phyloP scores from a whole-genome alignment of 257 asterid species.

The Nemophila menziesii region DNA sequence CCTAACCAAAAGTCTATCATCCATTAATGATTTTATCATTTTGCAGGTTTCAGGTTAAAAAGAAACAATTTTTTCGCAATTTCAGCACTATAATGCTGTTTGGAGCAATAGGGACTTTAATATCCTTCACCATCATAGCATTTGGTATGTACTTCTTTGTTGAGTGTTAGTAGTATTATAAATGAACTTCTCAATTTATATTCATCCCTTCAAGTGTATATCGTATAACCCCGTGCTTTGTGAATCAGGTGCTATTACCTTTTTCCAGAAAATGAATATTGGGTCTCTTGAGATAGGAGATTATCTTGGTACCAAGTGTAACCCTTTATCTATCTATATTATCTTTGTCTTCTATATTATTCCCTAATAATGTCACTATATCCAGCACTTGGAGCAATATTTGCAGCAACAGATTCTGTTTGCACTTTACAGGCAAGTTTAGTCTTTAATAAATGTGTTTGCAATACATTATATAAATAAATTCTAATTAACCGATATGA shows the following conservation, averaged over 20 bases:
- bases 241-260: slow-evolving; percentile 59
- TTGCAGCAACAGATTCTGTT: slow-evolving; percentile 97
- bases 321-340: neutral
- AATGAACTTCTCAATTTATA: neutral
- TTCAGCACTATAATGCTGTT: slow-evolving; percentile 79
- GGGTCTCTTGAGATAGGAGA: slow-evolving; percentile 66
- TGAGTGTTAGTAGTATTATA: neutral
- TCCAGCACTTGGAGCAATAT: slow-evolving; percentile 94
- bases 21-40: slow-evolving; percentile 1
- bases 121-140: slow-evolving; percentile 78
- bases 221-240: neutral
- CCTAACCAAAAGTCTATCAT: neutral
- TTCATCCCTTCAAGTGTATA: neutral
- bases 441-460: neutral
- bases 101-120: slow-evolving; percentile 93
- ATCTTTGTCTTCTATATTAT: slow-evolving; percentile 1
- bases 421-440: slow-evolving; percentile 84
- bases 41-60: slow-evolving; percentile 95
- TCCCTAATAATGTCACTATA: slow-evolving; percentile 12
- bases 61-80: slow-evolving; percentile 98
- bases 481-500: slow-evolving; percentile 13
- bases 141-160: slow-evolving; percentile 37
- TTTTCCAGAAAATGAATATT: slow-evolving; percentile 56
- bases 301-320: slow-evolving; percentile 55
- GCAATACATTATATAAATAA: slow-evolving; percentile 6